Base-by-base conservation (phyloP, 345 rosid species). In the Raphanus raphanistrum region DNA sequence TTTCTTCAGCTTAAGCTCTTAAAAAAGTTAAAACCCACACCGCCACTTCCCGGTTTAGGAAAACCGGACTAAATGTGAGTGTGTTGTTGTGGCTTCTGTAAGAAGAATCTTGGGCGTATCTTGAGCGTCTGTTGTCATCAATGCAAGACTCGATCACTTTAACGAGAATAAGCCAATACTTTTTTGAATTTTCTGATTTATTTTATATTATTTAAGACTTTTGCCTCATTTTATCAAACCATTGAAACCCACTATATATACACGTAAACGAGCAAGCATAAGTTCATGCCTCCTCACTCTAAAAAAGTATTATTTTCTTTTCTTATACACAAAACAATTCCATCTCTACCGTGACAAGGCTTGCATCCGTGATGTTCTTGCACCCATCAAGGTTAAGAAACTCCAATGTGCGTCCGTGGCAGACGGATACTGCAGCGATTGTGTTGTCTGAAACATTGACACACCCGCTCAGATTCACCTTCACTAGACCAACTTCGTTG, bases 321-420 rank as follows among this genome's bases (percentile, higher is more conserved):
- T 10, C 10, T 70, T 33, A 8, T 16, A 64, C 43, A 5, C 12
- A 38, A 27, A 9, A 26, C 48, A n/a, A n/a, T n/a, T 55, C 45
- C 17, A n/a, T 45, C 13, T 57, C 6, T 25, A 95, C 85, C 63
- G 87, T 82, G 35, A 72, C 73, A 84, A 95, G 80, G 79, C 90
- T 86, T 52, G 82, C 78, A 69, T 95, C 95, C 17, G 87, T 88
- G 74, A 95, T 79, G 70, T 79, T 87, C 82, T 82, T 81, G 83
- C 99, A 95, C 48, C 97, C 92, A 45, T 88, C 92, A 4, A 95
- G 88, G 81, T 88, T 89, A 50, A 95, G 79, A 76, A 82, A 64
- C 83, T 95, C 97, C 52, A 95, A 87, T 33, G 94, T 85, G 77
- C 83, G 79, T 33, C 99, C 96, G 8, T 90, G 99, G 76, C 70